Conservation (phyloP, 306 rosid genomes). For the Datisca glomerata region DNA sequence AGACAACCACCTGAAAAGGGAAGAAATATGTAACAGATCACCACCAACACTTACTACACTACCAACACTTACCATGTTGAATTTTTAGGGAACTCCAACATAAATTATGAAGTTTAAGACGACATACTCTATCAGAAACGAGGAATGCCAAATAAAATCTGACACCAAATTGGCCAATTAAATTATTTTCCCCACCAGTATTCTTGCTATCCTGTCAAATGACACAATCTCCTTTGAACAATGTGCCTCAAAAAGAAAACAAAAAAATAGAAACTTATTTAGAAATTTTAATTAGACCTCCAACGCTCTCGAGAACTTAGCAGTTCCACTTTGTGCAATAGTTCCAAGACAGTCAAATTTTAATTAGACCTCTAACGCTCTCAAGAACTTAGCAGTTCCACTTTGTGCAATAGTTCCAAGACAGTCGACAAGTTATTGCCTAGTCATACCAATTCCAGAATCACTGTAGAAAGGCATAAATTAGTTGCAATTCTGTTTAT, state of each 20-base stretch:
- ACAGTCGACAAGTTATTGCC: not conserved
- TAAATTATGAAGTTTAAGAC: not conserved
- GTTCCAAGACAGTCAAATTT: conserved; percentile 25
- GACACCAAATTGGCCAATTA: conserved; percentile 68
- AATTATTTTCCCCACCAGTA: not conserved
- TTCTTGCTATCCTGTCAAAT: not conserved
- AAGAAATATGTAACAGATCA: not conserved
- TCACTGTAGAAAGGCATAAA: conserved; percentile 42
- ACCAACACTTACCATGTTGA: not conserved
- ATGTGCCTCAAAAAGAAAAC: not conserved
- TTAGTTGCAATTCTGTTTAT: not conserved
- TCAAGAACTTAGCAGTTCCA: conserved; percentile 24
- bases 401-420: conserved; percentile 80
- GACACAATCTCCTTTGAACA: not conserved
- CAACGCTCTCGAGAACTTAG: not conserved
- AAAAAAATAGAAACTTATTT: not conserved
- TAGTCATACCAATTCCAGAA: conserved; percentile 59
- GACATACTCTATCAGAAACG: not conserved
- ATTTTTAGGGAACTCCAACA: not conserved
- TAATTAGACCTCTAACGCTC: not conserved
- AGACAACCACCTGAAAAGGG: conserved; percentile 8
- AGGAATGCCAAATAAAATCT: conserved; percentile 35
- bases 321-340: conserved; percentile 83
- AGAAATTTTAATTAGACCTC: not conserved
- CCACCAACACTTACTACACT: no score